Evolutionary conservation across 371 early-diverging fungal species (phyloP).

Genomic region (Furculomyces boomerangus): DNA sequence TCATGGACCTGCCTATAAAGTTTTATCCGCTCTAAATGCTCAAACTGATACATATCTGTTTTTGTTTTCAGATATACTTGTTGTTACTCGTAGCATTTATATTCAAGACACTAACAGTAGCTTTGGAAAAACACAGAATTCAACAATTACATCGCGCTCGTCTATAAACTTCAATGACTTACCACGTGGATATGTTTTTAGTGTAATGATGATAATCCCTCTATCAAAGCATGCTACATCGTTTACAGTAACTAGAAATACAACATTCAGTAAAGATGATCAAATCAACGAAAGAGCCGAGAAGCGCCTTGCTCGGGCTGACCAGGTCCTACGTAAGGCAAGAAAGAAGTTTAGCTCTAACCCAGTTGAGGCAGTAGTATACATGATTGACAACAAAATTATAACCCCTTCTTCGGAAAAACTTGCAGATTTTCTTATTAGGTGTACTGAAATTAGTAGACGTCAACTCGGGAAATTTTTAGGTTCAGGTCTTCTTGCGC

Average conservation of each 20-base stretch:
- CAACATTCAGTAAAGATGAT: constrained; percentile 13
- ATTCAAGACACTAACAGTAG: constrained; percentile 6
- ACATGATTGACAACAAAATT: constrained; percentile 47
- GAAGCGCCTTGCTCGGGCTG: constrained; percentile 14
- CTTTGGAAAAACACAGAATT: not conserved
- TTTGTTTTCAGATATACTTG: constrained; percentile 54
- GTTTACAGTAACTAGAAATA: constrained; percentile 13
- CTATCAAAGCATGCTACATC: constrained; percentile 7
- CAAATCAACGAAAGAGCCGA: constrained; percentile 11
- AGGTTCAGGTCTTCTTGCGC: constrained; percentile 27
- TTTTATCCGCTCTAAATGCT: constrained; percentile 39
- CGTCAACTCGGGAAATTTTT: constrained; percentile 53
- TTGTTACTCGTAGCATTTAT: constrained; percentile 48
- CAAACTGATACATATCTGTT: constrained; percentile 59
- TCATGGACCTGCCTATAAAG: constrained; percentile 58
- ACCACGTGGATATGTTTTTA: constrained; percentile 9
- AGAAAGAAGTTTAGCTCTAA: constrained; percentile 47
- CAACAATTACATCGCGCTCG: constrained; percentile 7
- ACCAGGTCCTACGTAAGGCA: constrained; percentile 16
- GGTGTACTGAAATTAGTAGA: constrained; percentile 58
- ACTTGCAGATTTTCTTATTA: constrained; percentile 69
- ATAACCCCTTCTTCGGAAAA: constrained; percentile 42
- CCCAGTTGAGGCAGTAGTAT: constrained; percentile 44
- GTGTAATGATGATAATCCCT: constrained; percentile 18
- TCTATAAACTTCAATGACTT: not conserved